phyloP scores from a whole-genome alignment of 768 basidiomycete species.

The Suillus luteus region DNA sequence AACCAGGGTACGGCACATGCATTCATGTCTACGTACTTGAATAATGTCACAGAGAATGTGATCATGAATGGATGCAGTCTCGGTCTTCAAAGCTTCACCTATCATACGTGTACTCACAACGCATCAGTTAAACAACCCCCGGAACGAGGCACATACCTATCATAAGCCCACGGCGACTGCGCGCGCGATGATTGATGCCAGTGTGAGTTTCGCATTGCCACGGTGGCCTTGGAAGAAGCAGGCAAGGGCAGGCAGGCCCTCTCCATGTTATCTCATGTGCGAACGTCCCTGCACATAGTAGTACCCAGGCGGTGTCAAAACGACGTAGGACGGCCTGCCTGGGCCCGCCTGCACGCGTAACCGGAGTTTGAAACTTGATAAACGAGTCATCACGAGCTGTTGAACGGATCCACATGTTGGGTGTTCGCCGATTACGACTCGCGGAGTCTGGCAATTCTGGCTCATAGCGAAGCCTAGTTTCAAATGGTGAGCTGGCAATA shows the following conservation, averaged over 20 bases:
- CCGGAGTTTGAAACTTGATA: slow-evolving; percentile 3
- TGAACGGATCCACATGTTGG: background rate
- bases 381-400: background rate
- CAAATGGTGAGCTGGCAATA: slow-evolving; percentile 5
- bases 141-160: background rate
- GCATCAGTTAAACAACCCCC: background rate
- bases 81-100: background rate
- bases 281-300: background rate
- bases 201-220: background rate
- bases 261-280: background rate
- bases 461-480: background rate
- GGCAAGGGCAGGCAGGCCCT: background rate
- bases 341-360: background rate
- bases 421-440: background rate
- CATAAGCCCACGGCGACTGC: background rate
- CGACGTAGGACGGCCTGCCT: background rate
- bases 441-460: background rate
- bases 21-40: background rate
- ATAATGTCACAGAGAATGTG: background rate
- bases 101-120: background rate
- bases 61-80: background rate
- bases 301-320: background rate
- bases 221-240: background rate
- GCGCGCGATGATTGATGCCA: background rate
- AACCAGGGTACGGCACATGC: background rate